Conservation (phyloP, 2,329 filamentous ascomycete species). For the Fusarium sp. region DNA sequence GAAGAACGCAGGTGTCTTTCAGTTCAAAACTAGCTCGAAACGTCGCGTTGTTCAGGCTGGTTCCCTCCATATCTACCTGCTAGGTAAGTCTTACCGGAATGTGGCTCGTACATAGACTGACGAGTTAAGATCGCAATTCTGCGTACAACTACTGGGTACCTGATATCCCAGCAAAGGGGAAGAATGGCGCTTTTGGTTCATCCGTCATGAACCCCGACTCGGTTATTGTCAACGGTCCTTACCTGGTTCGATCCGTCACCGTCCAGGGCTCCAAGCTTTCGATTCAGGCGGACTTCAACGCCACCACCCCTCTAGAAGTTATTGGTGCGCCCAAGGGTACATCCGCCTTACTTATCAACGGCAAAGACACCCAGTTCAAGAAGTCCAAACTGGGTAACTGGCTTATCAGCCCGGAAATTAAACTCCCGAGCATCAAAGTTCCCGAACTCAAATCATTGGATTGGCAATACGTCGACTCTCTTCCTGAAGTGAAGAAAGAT, state of each 20-base stretch:
- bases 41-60: constrained; percentile 52
- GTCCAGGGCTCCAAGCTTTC: constrained; percentile 68
- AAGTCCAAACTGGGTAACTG: constrained; percentile 61
- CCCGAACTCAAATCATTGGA: constrained; percentile 67
- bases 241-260: constrained; percentile 72
- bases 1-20: constrained; percentile 44
- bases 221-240: constrained; percentile 71
- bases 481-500: constrained; percentile 73
- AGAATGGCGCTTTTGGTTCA: constrained; percentile 50
- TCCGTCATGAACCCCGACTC: constrained; percentile 52
- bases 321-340: constrained; percentile 69
- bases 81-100: constrained; percentile 44
- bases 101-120: not conserved
- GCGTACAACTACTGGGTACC: constrained; percentile 79
- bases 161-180: constrained; percentile 59
- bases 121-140: constrained; percentile 66
- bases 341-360: constrained; percentile 61
- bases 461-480: constrained; percentile 78
- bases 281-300: constrained; percentile 79
- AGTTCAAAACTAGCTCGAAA: constrained; percentile 50
- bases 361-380: constrained; percentile 53
- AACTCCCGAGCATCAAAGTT: constrained; percentile 66
- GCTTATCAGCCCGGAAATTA: constrained; percentile 62
- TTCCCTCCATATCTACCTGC: constrained; percentile 59
- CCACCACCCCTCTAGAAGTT: constrained; percentile 75